Conservation (phyloP, 192 early-diverging fungal species). For the Backusella parvicylindrica region DNA sequence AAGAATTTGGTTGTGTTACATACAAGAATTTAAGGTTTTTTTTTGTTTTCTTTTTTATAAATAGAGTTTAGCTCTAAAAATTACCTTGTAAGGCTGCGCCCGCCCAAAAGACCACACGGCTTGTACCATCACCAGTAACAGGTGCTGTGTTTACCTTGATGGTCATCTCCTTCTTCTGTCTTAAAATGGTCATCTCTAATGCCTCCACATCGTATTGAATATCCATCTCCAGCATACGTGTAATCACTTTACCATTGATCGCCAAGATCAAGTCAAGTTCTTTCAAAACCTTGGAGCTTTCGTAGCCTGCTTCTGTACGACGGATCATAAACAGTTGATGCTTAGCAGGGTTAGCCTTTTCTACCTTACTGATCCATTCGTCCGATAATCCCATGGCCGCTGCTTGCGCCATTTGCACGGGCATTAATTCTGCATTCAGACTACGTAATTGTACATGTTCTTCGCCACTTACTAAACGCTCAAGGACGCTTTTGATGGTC, state of each 20-base stretch:
- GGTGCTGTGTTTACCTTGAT: constrained; percentile 70
- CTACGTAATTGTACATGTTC: constrained; percentile 49
- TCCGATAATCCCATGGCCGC: constrained; percentile 56
- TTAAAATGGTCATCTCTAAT: constrained; percentile 57
- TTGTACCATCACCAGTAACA: constrained; percentile 54
- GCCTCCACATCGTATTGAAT: constrained; percentile 53
- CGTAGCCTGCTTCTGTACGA: constrained; percentile 56
- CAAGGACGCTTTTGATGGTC: constrained; percentile 50
- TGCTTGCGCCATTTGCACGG: constrained; percentile 56
- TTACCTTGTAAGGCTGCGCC: constrained; percentile 71
- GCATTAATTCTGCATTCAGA: constrained; percentile 58
- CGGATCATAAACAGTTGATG: constrained; percentile 58
- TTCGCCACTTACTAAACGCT: constrained; percentile 37
- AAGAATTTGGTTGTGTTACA: background rate
- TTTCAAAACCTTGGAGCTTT: constrained; percentile 53
- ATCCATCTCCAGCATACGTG: constrained; percentile 58
- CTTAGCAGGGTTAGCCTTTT: constrained; percentile 48
- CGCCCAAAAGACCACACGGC: constrained; percentile 79
- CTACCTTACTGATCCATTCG: constrained; percentile 54
- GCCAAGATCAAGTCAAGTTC: constrained; percentile 68
- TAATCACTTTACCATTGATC: constrained; percentile 64
- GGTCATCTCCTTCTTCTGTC: constrained; percentile 69
- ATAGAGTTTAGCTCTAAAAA: no score
- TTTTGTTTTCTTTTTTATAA: constrained; percentile 38
- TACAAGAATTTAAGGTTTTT: constrained; percentile 40